Percentiles rank a stretch among this genome's conserved stretches.
phyloP scores from a whole-genome alignment of 1,139 yeast genomes.

The Debaryomycetaceae sp. region DNA sequence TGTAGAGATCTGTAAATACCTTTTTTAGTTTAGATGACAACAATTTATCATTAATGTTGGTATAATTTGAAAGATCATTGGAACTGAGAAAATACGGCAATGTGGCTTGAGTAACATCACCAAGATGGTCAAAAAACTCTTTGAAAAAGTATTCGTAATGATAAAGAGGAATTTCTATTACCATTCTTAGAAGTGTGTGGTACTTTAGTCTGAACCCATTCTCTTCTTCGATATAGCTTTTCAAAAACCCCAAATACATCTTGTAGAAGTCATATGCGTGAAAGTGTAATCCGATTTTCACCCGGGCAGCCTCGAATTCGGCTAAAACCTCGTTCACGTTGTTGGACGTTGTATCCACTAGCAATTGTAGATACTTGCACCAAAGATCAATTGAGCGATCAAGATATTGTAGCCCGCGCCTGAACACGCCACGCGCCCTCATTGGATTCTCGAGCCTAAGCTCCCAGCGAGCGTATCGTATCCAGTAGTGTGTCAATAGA shows the following conservation, averaged over 20 bases:
- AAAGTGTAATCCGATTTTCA: slow-evolving; percentile 67
- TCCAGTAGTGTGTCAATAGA: slow-evolving; percentile 73
- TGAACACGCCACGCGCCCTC: slow-evolving; percentile 48
- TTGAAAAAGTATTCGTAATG: slow-evolving; percentile 61
- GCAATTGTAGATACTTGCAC: slow-evolving; percentile 61
- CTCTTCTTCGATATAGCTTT: slow-evolving; percentile 30
- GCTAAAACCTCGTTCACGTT: slow-evolving; percentile 28
- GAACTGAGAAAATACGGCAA: slow-evolving; percentile 18
- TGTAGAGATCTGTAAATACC: slow-evolving; percentile 48
- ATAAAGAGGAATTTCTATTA: slow-evolving; percentile 72
- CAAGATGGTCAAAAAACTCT: slow-evolving; percentile 36
- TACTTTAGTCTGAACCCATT: slow-evolving; percentile 31
- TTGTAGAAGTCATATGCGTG: slow-evolving; percentile 75
- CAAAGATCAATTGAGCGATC: slow-evolving; percentile 68
- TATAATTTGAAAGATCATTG: slow-evolving; percentile 13
- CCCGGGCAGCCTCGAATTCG: slow-evolving; percentile 63
- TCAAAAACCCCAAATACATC: slow-evolving; percentile 56
- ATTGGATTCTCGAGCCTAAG: slow-evolving; percentile 56
- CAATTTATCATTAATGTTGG: slow-evolving; percentile 12
- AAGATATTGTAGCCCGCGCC: slow-evolving; percentile 49
- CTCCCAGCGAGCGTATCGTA: slow-evolving; percentile 67
- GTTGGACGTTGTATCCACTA: slow-evolving; percentile 39
- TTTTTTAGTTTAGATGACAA: slow-evolving; percentile 38
- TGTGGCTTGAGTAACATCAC: slow-evolving; percentile 15
- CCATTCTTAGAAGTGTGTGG: slow-evolving; percentile 51